Conservation (phyloP, 176 grass and related monocot species). For the Dendrocalamus sinicus region DNA sequence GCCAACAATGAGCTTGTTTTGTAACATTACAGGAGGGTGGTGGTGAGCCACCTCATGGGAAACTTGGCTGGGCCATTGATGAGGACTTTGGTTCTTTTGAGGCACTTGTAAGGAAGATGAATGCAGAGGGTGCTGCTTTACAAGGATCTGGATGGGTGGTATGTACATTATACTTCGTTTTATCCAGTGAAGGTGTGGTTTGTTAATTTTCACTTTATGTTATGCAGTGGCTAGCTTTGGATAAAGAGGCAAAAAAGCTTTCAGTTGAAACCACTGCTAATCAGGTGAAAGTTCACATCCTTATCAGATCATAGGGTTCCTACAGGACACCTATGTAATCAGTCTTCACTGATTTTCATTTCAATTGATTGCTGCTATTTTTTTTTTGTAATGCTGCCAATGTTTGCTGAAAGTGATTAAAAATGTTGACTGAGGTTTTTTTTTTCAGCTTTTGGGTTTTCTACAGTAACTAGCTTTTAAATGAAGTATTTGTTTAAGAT, state of each 20-base stretch:
- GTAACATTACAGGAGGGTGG: constrained; percentile 81
- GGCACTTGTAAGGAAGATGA: constrained; percentile 89
- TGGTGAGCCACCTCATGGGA: constrained; percentile 74
- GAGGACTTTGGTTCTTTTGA: constrained; percentile 90
- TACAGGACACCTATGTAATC: not conserved
- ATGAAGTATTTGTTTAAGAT: too few species aligned
- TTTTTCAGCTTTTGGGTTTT: too few species aligned
- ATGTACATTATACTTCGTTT: constrained; percentile 41
- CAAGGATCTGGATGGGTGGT: constrained; percentile 99
- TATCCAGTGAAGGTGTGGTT: not conserved
- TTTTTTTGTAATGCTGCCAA: not conserved
- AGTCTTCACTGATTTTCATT: constrained; percentile 10
- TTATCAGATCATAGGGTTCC: constrained; percentile 13
- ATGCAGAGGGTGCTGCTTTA: constrained; percentile 88
- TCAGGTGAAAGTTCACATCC: constrained; percentile 66
- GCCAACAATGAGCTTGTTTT: not conserved
- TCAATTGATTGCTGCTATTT: not conserved
- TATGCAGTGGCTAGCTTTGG: constrained; percentile 87
- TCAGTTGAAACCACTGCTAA: constrained; percentile 95
- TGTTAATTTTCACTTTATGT: constrained; percentile 33
- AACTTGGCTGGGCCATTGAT: constrained; percentile 95
- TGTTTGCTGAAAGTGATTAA: constrained; percentile 18
- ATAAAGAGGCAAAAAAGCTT: constrained; percentile 89
- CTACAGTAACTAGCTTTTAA: too few species aligned
- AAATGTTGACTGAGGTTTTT: not conserved